Conservation (phyloP, 2,329 filamentous ascomycete genomes). For the Davidsoniella eucalypti region DNA sequence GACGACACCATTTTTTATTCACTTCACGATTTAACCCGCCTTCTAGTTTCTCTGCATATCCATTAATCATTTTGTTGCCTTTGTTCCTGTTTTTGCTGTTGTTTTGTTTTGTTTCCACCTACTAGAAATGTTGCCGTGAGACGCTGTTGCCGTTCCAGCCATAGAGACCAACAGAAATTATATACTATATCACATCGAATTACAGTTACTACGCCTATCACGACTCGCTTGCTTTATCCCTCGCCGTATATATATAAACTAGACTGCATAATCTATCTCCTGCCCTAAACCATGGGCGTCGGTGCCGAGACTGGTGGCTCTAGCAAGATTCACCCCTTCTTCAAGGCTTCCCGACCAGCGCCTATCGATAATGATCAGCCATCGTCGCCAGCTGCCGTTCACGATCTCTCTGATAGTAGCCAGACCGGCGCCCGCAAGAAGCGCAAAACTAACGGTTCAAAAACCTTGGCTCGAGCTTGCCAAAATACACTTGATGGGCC, state of each 20-base stretch:
- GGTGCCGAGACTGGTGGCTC: not conserved
- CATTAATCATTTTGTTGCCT: too few species aligned
- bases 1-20: too few species aligned
- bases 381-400: not conserved
- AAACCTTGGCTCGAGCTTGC: not conserved
- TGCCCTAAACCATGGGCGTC: not conserved
- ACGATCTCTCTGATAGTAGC: conserved; percentile 8
- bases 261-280: not conserved
- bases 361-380: not conserved
- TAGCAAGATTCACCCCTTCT: conserved; percentile 11
- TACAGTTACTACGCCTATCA: too few species aligned
- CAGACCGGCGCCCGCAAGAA: conserved; percentile 8
- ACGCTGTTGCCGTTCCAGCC: too few species aligned
- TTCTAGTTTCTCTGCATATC: too few species aligned
- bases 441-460: conserved; percentile 4
- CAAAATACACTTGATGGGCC: conserved; percentile 5
- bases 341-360: conserved; percentile 6
- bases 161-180: too few species aligned
- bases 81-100: too few species aligned
- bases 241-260: not conserved
- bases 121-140: too few species aligned
- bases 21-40: too few species aligned
- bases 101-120: too few species aligned
- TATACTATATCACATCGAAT: too few species aligned
- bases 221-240: not conserved